Percentiles rank a stretch among this genome's conserved stretches.
Evolutionary conservation across 495 filamentous ascomycete genomes (phyloP).

Genomic region (Daldinia vernicosa): DNA sequence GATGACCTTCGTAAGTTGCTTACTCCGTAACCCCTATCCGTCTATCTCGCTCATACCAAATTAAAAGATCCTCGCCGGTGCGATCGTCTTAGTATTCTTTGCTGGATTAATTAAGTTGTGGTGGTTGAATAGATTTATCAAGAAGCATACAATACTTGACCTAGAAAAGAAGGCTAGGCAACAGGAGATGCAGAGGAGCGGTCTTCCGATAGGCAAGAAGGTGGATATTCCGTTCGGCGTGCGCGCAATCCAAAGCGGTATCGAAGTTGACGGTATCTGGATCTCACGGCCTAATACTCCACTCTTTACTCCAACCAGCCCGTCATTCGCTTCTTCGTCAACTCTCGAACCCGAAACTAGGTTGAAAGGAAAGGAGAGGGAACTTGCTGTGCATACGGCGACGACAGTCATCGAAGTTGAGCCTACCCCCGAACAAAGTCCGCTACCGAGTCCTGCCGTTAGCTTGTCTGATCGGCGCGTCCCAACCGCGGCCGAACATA

Average conservation of each 20-base stretch:
- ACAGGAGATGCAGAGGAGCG: constrained; percentile 62
- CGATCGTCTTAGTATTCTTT: constrained; percentile 61
- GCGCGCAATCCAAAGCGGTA: constrained; percentile 83
- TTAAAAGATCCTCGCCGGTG: constrained; percentile 57
- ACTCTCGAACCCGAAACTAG: constrained; percentile 43
- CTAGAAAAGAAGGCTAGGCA: constrained; percentile 68
- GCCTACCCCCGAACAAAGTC: constrained; percentile 41
- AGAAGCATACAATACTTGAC: constrained; percentile 71
- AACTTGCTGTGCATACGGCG: constrained; percentile 26
- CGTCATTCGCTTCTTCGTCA: constrained; percentile 48
- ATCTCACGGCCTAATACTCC: constrained; percentile 74
- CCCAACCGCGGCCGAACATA: constrained; percentile 22
- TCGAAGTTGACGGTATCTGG: constrained; percentile 90
- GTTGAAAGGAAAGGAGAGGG: constrained; percentile 38
- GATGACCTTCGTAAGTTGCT: constrained; percentile 80
- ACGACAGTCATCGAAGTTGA: constrained; percentile 33
- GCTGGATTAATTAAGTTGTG: constrained; percentile 64
- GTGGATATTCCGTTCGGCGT: constrained; percentile 88
- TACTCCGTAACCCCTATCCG: not conserved
- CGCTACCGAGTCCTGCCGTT: constrained; percentile 41
- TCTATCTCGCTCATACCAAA: constrained; percentile 35
- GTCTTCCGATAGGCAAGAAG: constrained; percentile 53
- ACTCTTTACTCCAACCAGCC: constrained; percentile 32
- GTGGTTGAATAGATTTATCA: constrained; percentile 70
- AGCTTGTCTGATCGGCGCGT: constrained; percentile 36